Base-by-base conservation (phyloP, 805 yeast genomes). In the Saccharomycopsis vini region DNA sequence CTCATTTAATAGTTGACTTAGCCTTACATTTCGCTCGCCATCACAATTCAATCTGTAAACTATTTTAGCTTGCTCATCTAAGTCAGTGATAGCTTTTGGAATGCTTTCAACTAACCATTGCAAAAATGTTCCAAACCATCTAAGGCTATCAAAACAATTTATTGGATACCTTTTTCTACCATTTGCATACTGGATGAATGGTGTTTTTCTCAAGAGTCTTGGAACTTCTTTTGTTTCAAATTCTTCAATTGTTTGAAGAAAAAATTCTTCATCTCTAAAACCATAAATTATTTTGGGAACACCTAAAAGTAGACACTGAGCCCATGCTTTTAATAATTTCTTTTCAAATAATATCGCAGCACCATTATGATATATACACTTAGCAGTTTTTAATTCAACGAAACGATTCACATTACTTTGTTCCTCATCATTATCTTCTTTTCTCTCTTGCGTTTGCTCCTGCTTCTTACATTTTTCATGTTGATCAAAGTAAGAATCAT, bases 291-390 rank as follows among this genome's bases (percentile, higher is more conserved):
- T 71, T 47, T 74, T 74, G n/a, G 82, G 79, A 19, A 92, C 73
- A 3, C 98, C 98, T 37, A 86, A 68, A 18, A 92, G 66, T 60
- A 88, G 92, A 50, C 95, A 82, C 64, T 88, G 97, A 2, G 95
- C 86, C 99, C 99, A 92, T 0, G 94, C 72, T 49, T 68, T 73
- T 58, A 81, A 75, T 36, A 92, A 64, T 61, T 87, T 88, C 43
- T 69, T 71, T 57, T 90, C 96, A 57, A 90, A 87, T 16, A 58
- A 69, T 31, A 68, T 68, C 12, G 82, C 77, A 31, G 80, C 80
- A 13, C 71, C 67, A 4, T 77, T 75, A 16, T 73, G 67, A 19
- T 65, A 67, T 0, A 90, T 68, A 4, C 70, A 65, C 36, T 72
- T 66, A 2, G 81, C 64, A 1, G 95, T 85, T 56, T 89, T 90